Conservation (phyloP, 495 filamentous ascomycete species). For the Gamarada debralockiae region DNA sequence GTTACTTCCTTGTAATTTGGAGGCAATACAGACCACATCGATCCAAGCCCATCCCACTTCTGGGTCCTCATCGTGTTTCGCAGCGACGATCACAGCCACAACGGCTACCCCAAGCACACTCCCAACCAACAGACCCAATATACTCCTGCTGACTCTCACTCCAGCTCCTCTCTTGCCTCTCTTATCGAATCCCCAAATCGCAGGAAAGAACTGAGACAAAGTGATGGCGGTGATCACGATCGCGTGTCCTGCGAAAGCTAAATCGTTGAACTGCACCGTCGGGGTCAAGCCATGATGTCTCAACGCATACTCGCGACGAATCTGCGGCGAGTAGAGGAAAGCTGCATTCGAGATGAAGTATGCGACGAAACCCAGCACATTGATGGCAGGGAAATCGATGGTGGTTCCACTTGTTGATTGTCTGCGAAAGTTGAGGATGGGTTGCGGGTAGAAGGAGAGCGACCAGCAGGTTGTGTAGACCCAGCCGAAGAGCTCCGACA, state of each 20-base stretch:
- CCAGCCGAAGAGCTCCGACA: slow-evolving; percentile 56
- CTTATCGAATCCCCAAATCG: slow-evolving; percentile 71
- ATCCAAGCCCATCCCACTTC: slow-evolving; percentile 66
- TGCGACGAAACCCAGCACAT: slow-evolving; percentile 74
- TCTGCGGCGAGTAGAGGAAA: slow-evolving; percentile 73
- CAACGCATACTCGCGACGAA: slow-evolving; percentile 80
- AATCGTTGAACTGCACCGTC: slow-evolving; percentile 85
- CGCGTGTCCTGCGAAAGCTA: slow-evolving; percentile 80
- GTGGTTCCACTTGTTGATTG: slow-evolving; percentile 77
- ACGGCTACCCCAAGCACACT: slow-evolving; percentile 54
- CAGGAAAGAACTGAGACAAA: slow-evolving; percentile 68
- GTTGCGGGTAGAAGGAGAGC: slow-evolving; percentile 89
- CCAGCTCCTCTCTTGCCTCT: slow-evolving; percentile 30
- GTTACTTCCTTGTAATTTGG: not conserved
- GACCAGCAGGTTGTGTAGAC: slow-evolving; percentile 73
- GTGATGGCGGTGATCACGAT: slow-evolving; percentile 61
- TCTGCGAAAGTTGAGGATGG: slow-evolving; percentile 68
- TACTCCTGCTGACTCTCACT: slow-evolving; percentile 53
- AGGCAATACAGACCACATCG: slow-evolving; percentile 61
- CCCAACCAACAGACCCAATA: slow-evolving; percentile 64
- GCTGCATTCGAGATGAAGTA: slow-evolving; percentile 70
- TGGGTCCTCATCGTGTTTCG: slow-evolving; percentile 50
- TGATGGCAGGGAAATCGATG: slow-evolving; percentile 81
- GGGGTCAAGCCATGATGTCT: slow-evolving; percentile 69
- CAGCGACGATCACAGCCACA: slow-evolving; percentile 51